A percentile compares a stretch with the other conserved stretches of the same genome.
phyloP scores from a whole-genome alignment of 2,329 filamentous ascomycete genomes.

The Monosporascus ibericus region DNA sequence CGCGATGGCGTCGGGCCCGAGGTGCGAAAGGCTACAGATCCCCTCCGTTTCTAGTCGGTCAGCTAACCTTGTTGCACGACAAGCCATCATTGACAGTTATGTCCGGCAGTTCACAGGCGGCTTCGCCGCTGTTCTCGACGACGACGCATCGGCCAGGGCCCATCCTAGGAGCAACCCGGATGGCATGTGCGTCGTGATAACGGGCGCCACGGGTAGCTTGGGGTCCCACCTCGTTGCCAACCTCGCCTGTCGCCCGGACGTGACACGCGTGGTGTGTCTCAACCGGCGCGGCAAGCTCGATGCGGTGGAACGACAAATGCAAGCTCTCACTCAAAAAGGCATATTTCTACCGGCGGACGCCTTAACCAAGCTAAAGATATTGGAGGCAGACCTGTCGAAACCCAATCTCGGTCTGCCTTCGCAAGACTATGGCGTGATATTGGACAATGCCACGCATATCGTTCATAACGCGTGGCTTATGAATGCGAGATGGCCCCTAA shows the following conservation, averaged over 20 bases:
- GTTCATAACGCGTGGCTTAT: conserved; percentile 8
- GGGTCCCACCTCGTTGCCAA: conserved; percentile 29
- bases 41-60: no score
- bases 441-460: conserved; percentile 1
- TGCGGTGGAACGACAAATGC: conserved; percentile 8
- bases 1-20: conserved; percentile 17
- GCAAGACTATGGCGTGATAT: background rate
- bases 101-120: no score
- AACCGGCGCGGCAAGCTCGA: conserved; percentile 30
- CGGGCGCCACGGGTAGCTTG: conserved; percentile 33
- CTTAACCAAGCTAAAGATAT: background rate
- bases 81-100: no score
- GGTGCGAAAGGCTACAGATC: background rate
- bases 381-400: background rate
- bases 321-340: conserved; percentile 8
- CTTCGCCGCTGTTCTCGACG: no score
- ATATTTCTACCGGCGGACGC: conserved; percentile 1
- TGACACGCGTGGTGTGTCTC: conserved; percentile 34
- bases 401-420: background rate
- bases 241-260: conserved; percentile 19
- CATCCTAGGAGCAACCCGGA: no score
- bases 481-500: conserved; percentile 1
- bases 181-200: conserved; percentile 15
- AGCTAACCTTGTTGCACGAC: no score
- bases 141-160: no score